A percentile compares a stretch with the other conserved stretches of the same genome.
phyloP scores from a whole-genome alignment of 2,329 filamentous ascomycete species.

The Xylaria polymorpha region DNA sequence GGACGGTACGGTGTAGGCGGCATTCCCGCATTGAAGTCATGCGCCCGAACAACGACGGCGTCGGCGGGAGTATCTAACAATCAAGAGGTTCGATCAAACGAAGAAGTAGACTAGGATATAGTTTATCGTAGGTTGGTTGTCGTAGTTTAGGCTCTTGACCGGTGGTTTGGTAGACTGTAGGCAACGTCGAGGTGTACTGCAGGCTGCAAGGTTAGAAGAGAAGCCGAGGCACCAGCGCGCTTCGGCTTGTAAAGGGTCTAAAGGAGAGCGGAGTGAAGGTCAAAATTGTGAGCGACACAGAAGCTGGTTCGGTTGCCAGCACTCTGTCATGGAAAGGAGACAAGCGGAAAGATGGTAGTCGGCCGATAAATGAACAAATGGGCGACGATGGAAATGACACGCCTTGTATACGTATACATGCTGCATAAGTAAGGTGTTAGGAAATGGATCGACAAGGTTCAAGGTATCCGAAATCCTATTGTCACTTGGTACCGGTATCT shows the following conservation, averaged over 20 bases:
- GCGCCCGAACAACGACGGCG: slow-evolving; percentile 42
- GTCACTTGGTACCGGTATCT: slow-evolving; percentile 4
- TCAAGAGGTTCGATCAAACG: not conserved
- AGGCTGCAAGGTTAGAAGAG: slow-evolving; percentile 1
- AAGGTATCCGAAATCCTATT: slow-evolving; percentile 17
- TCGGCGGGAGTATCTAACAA: slow-evolving; percentile 1
- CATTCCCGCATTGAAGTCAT: slow-evolving; percentile 63
- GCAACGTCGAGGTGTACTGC: not conserved
- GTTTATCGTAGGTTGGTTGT: not conserved
- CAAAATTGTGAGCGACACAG: not conserved
- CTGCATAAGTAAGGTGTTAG: not conserved
- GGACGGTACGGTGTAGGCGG: slow-evolving; percentile 65
- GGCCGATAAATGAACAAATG: not conserved
- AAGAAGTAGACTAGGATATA: not conserved
- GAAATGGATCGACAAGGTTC: slow-evolving; percentile 7
- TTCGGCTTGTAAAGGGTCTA: not conserved
- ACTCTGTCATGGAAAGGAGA: not conserved
- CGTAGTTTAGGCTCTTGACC: not conserved
- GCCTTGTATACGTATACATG: slow-evolving; percentile 7
- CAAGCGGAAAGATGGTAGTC: not conserved
- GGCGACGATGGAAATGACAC: slow-evolving; percentile 17
- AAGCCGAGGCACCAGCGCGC: slow-evolving; percentile 1
- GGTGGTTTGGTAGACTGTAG: not conserved
- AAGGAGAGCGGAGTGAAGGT: not conserved
- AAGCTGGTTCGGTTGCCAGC: not conserved